Percentiles rank a stretch among this genome's conserved stretches.
Conservation (phyloP, 805 yeast species). For the Wickerhamomyces tratensis region DNA sequence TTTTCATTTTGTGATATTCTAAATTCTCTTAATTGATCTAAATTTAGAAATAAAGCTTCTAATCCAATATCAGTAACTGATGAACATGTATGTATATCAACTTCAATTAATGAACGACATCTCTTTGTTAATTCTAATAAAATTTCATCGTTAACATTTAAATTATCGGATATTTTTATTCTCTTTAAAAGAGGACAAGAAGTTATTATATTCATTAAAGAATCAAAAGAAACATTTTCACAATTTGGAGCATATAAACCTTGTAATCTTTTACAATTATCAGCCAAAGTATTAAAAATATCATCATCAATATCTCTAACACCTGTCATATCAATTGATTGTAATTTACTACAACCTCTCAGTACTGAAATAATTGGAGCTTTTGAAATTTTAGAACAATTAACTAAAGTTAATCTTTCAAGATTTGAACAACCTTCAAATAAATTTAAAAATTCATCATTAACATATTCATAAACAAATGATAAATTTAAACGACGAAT, state of each 20-base stretch:
- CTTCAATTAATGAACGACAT: constrained; percentile 79
- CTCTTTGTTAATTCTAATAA: constrained; percentile 50
- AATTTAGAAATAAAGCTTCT: constrained; percentile 41
- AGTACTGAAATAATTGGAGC: constrained; percentile 53
- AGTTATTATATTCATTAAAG: constrained; percentile 46
- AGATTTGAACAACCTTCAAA: constrained; percentile 65
- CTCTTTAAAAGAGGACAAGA: constrained; percentile 72
- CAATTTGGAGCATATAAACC: constrained; percentile 89
- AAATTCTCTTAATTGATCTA: constrained; percentile 76
- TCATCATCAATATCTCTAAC: constrained; percentile 61
- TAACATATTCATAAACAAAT: constrained; percentile 57
- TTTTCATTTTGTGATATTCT: constrained; percentile 67
- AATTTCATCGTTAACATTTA: constrained; percentile 52
- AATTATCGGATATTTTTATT: constrained; percentile 69
- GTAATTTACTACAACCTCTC: constrained; percentile 56
- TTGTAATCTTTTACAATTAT: constrained; percentile 67
- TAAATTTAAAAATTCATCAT: constrained; percentile 49
- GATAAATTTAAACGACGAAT: constrained; percentile 77
- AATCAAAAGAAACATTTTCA: constrained; percentile 53
- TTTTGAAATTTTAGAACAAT: constrained; percentile 59
- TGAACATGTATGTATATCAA: constrained; percentile 81
- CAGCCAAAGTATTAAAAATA: constrained; percentile 58
- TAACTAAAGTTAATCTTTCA: constrained; percentile 80
- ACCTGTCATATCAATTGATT: constrained; percentile 83
- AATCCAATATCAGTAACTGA: constrained; percentile 59